Evolutionary conservation across 1,139 yeast genomes (phyloP).

Genomic region (Lodderomyces oxycetoniae): DNA sequence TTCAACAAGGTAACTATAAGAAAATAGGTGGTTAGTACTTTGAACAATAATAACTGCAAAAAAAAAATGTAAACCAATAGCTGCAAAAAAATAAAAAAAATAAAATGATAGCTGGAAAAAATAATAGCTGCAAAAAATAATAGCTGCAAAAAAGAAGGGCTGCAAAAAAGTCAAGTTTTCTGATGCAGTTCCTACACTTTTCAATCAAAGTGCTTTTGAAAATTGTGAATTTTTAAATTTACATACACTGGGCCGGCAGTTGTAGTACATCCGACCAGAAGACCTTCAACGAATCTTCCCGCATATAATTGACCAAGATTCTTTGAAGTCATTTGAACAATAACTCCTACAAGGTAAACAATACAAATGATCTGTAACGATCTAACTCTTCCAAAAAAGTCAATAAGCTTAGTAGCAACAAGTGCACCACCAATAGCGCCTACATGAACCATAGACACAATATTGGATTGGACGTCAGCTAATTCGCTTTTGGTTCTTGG

Average conservation of each 20-base stretch:
- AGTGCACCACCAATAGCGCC: constrained; percentile 58
- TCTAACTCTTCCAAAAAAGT: constrained; percentile 51
- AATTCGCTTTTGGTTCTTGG: constrained; percentile 28
- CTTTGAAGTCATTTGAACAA: constrained; percentile 44
- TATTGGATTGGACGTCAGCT: constrained; percentile 49
- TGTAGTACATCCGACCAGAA: constrained; percentile 56
- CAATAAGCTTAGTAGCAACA: constrained; percentile 43
- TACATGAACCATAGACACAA: constrained; percentile 58
- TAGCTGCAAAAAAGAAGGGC: too few species aligned
- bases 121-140: not conserved
- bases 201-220: not conserved
- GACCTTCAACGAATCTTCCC: constrained; percentile 51
- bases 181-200: too few species aligned
- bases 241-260: constrained; percentile 47
- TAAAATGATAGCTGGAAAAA: not conserved
- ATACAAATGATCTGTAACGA: constrained; percentile 43
- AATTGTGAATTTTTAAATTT: not conserved
- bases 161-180: too few species aligned
- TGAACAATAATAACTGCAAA: constrained; percentile 1
- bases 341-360: constrained; percentile 44
- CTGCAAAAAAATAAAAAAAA: constrained; percentile 1
- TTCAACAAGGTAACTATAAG: constrained; percentile 32
- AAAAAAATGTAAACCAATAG: too few species aligned
- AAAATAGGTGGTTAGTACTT: constrained; percentile 3
- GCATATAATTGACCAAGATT: constrained; percentile 48